Percentiles rank a stretch among this genome's conserved stretches.
Evolutionary conservation across 2,329 filamentous ascomycete species (phyloP).

Genomic region (Hypoxylon sp.): DNA sequence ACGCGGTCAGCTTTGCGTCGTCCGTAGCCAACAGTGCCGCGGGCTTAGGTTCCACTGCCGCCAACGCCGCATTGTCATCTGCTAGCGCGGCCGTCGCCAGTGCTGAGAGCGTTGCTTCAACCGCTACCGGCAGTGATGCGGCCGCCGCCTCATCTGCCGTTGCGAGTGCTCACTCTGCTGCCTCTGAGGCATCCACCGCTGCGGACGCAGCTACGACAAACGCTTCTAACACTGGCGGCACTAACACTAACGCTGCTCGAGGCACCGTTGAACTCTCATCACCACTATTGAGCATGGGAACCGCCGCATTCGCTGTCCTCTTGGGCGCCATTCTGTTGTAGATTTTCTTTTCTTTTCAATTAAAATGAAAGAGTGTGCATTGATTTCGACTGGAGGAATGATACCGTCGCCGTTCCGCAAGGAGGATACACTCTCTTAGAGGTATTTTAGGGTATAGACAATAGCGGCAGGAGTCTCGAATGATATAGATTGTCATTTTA

Average conservation of each 20-base stretch:
- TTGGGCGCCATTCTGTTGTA: slow-evolving; percentile 44
- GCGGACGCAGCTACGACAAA: slow-evolving; percentile 26
- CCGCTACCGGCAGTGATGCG: slow-evolving; percentile 39
- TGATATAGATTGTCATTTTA: slow-evolving; percentile 12
- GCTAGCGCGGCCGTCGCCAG: slow-evolving; percentile 42
- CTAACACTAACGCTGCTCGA: slow-evolving; percentile 26
- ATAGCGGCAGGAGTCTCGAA: not conserved
- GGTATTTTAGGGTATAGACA: slow-evolving; percentile 6
- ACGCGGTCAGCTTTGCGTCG: slow-evolving; percentile 29
- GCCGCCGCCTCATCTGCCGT: slow-evolving; percentile 38
- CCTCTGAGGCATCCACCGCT: slow-evolving; percentile 14
- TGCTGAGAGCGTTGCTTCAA: slow-evolving; percentile 46
- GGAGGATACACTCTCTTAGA: slow-evolving; percentile 10
- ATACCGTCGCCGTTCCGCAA: not conserved
- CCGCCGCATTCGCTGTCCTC: slow-evolving; percentile 38
- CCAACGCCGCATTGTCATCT: slow-evolving; percentile 31
- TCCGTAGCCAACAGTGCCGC: slow-evolving; percentile 36
- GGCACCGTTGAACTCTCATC: slow-evolving; percentile 34
- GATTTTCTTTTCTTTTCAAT: not conserved
- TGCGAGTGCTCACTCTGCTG: slow-evolving; percentile 19
- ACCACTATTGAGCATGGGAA: slow-evolving; percentile 37
- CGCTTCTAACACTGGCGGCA: slow-evolving; percentile 11
- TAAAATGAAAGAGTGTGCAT: not conserved
- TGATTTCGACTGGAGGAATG: not conserved
- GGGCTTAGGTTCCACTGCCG: slow-evolving; percentile 38